phyloP scores from a whole-genome alignment of 2,329 filamentous ascomycete species.

The Fusarium subglutinans region DNA sequence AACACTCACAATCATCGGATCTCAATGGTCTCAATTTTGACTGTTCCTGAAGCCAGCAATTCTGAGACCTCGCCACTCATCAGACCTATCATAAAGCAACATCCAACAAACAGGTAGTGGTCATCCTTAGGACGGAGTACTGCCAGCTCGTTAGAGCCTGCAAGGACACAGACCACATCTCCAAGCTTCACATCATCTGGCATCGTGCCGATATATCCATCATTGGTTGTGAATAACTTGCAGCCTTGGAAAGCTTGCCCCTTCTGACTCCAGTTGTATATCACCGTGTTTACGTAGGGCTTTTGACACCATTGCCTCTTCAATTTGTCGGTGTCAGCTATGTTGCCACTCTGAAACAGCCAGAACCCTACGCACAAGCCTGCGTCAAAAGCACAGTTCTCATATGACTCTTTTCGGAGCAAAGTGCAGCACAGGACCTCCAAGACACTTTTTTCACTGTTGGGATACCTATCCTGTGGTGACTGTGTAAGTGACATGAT shows the following conservation, averaged over 20 bases:
- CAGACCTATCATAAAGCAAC: background rate
- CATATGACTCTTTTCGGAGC: background rate
- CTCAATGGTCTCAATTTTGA: background rate
- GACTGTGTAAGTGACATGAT: too few relatives aligned
- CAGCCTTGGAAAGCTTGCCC: too few relatives aligned
- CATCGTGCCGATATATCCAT: background rate
- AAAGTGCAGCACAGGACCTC: background rate
- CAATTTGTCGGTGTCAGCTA: too few relatives aligned
- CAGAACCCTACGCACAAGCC: background rate
- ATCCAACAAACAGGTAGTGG: background rate
- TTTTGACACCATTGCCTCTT: too few relatives aligned
- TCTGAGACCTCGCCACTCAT: background rate
- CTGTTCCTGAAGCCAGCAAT: background rate
- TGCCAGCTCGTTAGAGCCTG: accelerated
- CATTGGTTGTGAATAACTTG: background rate
- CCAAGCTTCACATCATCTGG: accelerated
- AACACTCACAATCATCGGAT: background rate
- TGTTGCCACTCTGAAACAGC: too few relatives aligned
- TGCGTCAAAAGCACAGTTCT: background rate
- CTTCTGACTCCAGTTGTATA: too few relatives aligned
- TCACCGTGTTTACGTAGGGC: too few relatives aligned
- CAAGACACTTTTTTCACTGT: background rate
- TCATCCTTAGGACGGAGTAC: background rate
- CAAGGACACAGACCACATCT: background rate
- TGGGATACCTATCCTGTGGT: too few relatives aligned